phyloP scores from a whole-genome alignment of 306 rosid genomes.

The Oemleria cerasiformis region DNA sequence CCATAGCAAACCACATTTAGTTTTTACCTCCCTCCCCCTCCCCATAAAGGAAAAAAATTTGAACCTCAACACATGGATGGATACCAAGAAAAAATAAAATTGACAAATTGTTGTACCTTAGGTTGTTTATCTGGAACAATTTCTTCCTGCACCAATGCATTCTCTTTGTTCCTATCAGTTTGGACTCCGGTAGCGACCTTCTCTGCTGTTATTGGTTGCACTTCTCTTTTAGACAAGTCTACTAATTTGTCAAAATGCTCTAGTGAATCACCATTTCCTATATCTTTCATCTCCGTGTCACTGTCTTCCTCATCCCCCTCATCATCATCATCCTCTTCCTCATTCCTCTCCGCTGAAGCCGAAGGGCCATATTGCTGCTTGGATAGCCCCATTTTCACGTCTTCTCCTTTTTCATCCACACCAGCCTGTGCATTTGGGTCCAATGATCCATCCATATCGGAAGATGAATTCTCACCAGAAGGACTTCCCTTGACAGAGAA shows the following conservation, averaged over 20 bases:
- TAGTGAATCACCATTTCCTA: constrained; percentile 35
- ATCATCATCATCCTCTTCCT: constrained; percentile 34
- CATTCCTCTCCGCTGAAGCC: constrained; percentile 40
- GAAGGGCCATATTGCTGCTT: constrained; percentile 46
- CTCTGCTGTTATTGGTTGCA: constrained; percentile 27
- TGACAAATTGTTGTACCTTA: constrained; percentile 43
- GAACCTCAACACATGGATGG: background rate
- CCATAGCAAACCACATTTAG: too few relatives aligned
- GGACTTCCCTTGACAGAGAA: constrained; percentile 56
- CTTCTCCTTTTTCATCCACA: constrained; percentile 50
- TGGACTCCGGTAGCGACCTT: constrained; percentile 35
- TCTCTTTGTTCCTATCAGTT: constrained; percentile 30
- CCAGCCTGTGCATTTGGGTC: constrained; percentile 51
- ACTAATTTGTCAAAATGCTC: constrained; percentile 44
- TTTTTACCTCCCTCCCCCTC: too few relatives aligned
- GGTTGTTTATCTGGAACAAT: constrained; percentile 26
- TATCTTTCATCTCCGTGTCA: constrained; percentile 47
- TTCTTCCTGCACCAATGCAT: constrained; percentile 31
- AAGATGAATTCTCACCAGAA: constrained; percentile 71
- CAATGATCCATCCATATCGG: constrained; percentile 56
- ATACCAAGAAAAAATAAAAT: background rate
- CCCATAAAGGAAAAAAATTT: background rate
- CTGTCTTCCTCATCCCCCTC: constrained; percentile 57
- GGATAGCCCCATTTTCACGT: constrained; percentile 40
- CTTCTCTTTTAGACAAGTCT: constrained; percentile 21